phyloP scores from a whole-genome alignment of 371 early-diverging fungal genomes.

The Zancudomyces culisetae region DNA sequence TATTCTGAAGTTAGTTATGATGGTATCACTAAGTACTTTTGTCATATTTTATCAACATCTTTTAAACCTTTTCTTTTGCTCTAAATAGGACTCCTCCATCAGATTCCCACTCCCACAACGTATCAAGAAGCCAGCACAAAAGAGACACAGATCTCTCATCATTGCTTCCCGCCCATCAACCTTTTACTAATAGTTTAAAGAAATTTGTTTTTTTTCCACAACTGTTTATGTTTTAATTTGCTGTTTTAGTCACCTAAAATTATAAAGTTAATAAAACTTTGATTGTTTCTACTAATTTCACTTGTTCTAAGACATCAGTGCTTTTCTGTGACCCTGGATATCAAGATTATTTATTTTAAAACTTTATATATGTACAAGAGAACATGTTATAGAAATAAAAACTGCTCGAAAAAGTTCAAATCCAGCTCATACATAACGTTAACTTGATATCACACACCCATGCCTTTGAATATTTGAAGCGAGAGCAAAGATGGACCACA shows the following conservation, averaged over 20 bases:
- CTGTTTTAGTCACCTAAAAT: neutral
- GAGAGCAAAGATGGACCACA: too few species aligned
- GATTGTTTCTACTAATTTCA: too few species aligned
- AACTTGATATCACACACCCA: too few species aligned
- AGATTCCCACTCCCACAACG: conserved; percentile 97
- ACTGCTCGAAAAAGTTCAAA: too few species aligned
- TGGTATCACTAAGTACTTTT: neutral
- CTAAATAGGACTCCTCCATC: conserved; percentile 39
- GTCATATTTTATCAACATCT: neutral
- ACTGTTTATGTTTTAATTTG: neutral
- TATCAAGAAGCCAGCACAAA: conserved; percentile 48
- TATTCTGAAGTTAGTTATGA: neutral
- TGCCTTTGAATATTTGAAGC: too few species aligned
- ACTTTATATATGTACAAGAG: too few species aligned
- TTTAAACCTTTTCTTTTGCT: neutral
- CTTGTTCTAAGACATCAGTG: neutral
- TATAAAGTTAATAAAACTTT: neutral
- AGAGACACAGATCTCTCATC: conserved; percentile 54
- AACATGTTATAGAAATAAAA: too few species aligned
- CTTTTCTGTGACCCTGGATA: neutral
- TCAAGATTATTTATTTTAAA: too few species aligned
- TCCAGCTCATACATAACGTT: too few species aligned
- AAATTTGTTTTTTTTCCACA: neutral
- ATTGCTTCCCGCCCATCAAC: conserved; percentile 84
- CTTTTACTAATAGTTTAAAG: conserved; percentile 29